Base-by-base conservation (phyloP, 306 rosid species). In the Glycyrrhiza uralensis region DNA sequence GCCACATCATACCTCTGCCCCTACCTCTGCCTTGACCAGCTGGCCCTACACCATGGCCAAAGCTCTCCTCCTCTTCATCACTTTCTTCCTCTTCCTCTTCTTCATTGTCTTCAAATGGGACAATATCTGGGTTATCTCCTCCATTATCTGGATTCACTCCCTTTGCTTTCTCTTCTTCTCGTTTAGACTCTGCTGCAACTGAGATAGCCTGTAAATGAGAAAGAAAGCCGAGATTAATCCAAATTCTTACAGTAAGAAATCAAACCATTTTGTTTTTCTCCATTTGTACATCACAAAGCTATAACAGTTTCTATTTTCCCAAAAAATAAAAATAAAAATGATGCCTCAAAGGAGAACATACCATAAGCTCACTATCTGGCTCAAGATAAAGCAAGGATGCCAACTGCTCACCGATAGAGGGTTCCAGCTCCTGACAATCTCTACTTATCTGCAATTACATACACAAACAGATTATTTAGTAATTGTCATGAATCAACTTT, bases 41-140 rank as follows among this genome's bases (percentile, higher is more conserved):
- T 55, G 86, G 88, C 70, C 83, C 96, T 38, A 85, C 82, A 42
- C 28, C 83, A 77, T 81, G 97, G 38, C 76, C 84, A 63, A 87
- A 84, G 84, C 84, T 84, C 82, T 95, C 99, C 66, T 93, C 99
- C 83, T 94, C 98, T 45, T 95, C 99, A 17, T 95, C 99, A 68
- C 99, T 95, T 76, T 95, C 99, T 69, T 95, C 97, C 77, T 95
- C 99, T 85, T 95, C 99, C 87, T 95, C 99, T 61, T 95, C 99
- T 84, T 95, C 99, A 17, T 95, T 91, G 91, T 95, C 99, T 86
- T 95, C 99, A 52, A 95, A 95, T 72, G 97, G 99, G 42, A 95
- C 97, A 30, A 95, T 95, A 62, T 91, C 99, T 19, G 99, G 99
- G 80, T 95, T 95, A 59, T 91, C 96, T 50, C 86, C 95, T 71